A percentile compares a stretch with the other conserved stretches of the same genome.
Evolutionary conservation across 371 early-diverging fungal species (phyloP).

Genomic region (Smittium culicis): DNA sequence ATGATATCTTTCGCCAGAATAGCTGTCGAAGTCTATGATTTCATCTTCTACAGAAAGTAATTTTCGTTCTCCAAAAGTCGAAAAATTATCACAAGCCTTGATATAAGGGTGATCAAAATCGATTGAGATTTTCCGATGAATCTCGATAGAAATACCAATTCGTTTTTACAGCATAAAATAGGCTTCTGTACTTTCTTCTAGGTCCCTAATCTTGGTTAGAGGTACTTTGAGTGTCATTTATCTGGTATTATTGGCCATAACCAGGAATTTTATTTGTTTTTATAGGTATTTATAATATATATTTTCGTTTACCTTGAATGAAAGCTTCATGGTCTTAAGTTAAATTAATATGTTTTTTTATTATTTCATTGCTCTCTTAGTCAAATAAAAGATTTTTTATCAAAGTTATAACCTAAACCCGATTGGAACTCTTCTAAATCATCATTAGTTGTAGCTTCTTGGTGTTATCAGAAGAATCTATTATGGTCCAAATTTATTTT

Average conservation of each 20-base stretch:
- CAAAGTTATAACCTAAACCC: conserved; percentile 25
- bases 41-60: not conserved
- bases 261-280: conserved; percentile 27
- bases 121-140: conserved; percentile 11
- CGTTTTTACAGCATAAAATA: not conserved
- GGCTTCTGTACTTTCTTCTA: not conserved
- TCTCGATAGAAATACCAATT: conserved; percentile 9
- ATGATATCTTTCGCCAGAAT: not conserved
- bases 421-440: conserved; percentile 20
- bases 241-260: conserved; percentile 27
- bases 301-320: conserved; percentile 23
- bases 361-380: conserved; percentile 4
- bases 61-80: not conserved
- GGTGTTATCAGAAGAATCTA: conserved; percentile 33
- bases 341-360: conserved; percentile 18
- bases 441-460: conserved; percentile 28
- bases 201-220: not conserved
- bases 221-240: not conserved
- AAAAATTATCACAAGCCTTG: not conserved
- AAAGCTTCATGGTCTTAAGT: conserved; percentile 18
- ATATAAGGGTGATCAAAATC: not conserved
- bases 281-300: conserved; percentile 22
- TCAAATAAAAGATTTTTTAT: conserved; percentile 29
- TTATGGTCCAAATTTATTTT: conserved; percentile 33
- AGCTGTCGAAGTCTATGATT: not conserved